Base-by-base conservation (phyloP, 495 filamentous ascomycete species). In the Emericellopsis terricola region DNA sequence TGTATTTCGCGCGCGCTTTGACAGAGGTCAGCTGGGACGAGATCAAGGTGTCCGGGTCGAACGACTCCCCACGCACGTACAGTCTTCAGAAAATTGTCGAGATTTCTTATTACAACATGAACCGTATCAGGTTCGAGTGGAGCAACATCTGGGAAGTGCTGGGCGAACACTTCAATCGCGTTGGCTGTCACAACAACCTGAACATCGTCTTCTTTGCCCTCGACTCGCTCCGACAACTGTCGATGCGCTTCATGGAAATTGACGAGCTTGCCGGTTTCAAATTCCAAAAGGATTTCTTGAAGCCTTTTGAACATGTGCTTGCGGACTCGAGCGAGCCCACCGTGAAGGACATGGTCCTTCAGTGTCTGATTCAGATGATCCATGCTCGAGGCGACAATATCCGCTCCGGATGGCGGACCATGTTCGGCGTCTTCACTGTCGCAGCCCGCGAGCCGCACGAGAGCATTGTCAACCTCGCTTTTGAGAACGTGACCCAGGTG, bases 71-170 rank as follows among this genome's bases (percentile, higher is more conserved):
- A 2, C 73, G 91, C 31, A 96, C 86, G 7, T 96, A 93, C 59
- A 93, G 84, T 50, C 59, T 99, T 31, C 89, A 99, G 50, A 99
- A 99, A 55, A 66, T 96, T 33, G 91, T 99, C 19, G 89, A 99
- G 55, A 94, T 99, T 52, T 87, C 81, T 54, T 93, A 91, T 48
- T 96, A 96, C 68, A 99, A 99, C 57, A 96, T 99, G 91, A 87
- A 77, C 28, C 75, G 89, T 60, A 86, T 99, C 10, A 74, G 89
- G 43, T 94, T 94, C 43, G 91, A 99, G 48, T 99, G 89, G 89
- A 87, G 78, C 8, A 85, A 80, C 48, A 91, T 99, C 31, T 99
- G 89, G 89, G 76, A 76, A 38, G 78, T 99, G 2, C 69, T 99
- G 9, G 89, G 89, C 14, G 78, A 92, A 49, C 89, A 99, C 53